Percentiles rank a stretch among this genome's conserved stretches.
These are phyloP conservation scores for Exophiala lecanii-corni DNA, from an alignment of 2,329 filamentous ascomycete species.

Conservation along the genomic window DNA sequence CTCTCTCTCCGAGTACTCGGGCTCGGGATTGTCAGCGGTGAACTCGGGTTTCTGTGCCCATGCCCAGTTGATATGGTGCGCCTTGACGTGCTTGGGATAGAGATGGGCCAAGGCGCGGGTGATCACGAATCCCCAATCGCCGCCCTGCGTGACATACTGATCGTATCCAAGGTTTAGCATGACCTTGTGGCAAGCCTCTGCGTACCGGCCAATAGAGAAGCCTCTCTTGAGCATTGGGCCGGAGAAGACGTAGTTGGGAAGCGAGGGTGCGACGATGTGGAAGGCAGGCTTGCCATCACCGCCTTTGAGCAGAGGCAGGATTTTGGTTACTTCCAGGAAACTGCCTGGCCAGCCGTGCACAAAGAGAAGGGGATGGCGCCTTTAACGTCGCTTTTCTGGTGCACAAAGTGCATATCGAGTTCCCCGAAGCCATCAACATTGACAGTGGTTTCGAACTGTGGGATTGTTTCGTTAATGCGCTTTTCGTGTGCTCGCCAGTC, in stretches of 20 bases:
- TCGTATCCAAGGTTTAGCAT: constrained; percentile 15
- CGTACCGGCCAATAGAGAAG: constrained; percentile 58
- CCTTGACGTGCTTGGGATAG: constrained; percentile 12
- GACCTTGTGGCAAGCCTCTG: constrained; percentile 28
- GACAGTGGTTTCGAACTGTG: constrained; percentile 49
- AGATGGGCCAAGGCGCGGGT: constrained; percentile 55
- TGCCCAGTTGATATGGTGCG: constrained; percentile 11
- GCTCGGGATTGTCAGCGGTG: constrained; percentile 53
- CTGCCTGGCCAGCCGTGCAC: constrained; percentile 37
- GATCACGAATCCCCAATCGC: constrained; percentile 63
- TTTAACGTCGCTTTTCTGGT: constrained; percentile 15
- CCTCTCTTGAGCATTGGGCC: constrained; percentile 40
- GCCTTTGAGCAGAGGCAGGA: constrained; percentile 29
- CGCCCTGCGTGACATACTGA: constrained; percentile 48
- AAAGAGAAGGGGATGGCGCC: constrained; percentile 36
- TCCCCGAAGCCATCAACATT: constrained; percentile 59
- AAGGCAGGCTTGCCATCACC: constrained; percentile 26
- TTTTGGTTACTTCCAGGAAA: constrained; percentile 32
- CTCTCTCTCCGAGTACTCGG: constrained; percentile 51
- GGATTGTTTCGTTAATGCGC: constrained; percentile 51
- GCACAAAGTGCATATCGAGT: constrained; percentile 45
- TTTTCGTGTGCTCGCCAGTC: constrained; percentile 60
- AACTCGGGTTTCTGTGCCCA: constrained; percentile 38
- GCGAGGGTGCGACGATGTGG: constrained; percentile 28
- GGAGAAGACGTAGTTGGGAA: constrained; percentile 29